Evolutionary conservation across 2,329 filamentous ascomycete species (phyloP).

Genomic region (Aspergillus flavus): DNA sequence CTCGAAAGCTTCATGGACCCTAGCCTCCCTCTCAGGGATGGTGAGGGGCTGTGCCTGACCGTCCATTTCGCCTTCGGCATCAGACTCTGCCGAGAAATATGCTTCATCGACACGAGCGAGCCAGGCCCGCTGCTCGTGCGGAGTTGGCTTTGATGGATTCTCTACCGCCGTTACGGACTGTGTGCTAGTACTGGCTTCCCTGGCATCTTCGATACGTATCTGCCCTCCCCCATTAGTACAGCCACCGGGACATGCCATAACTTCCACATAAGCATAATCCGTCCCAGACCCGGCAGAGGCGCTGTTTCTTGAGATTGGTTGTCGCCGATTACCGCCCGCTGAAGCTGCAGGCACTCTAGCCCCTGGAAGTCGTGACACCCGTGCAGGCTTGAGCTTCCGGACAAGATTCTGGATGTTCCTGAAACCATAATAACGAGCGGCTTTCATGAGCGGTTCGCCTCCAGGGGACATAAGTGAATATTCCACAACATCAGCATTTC

Average conservation of each 20-base stretch:
- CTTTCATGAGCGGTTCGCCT: conserved; percentile 68
- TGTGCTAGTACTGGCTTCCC: conserved; percentile 26
- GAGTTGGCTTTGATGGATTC: conserved; percentile 60
- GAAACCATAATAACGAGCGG: conserved; percentile 94
- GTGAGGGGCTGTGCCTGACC: conserved; percentile 29
- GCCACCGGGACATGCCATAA: conserved; percentile 98
- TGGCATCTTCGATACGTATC: conserved; percentile 82
- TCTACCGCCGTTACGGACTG: conserved; percentile 26
- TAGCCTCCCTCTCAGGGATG: conserved; percentile 29
- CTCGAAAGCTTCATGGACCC: conserved; percentile 66
- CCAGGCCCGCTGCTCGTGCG: conserved; percentile 85
- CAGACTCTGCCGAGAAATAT: conserved; percentile 75
- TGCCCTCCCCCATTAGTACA: conserved; percentile 98
- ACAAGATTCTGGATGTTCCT: conserved; percentile 98
- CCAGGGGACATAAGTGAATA: conserved; percentile 66
- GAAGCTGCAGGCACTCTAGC: conserved; percentile 55
- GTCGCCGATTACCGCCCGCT: conserved; percentile 31
- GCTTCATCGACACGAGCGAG: conserved; percentile 81
- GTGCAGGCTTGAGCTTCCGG: conserved; percentile 81
- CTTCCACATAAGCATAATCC: conserved; percentile 92
- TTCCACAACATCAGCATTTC: conserved; percentile 90
- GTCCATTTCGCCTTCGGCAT: conserved; percentile 46
- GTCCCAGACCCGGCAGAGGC: conserved; percentile 37
- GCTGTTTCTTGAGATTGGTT: conserved; percentile 35
- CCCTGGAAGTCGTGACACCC: conserved; percentile 76